These are phyloP conservation scores for Vachellia pachyceras DNA, from an alignment of 306 rosid genomes.

Conservation along the genomic window DNA sequence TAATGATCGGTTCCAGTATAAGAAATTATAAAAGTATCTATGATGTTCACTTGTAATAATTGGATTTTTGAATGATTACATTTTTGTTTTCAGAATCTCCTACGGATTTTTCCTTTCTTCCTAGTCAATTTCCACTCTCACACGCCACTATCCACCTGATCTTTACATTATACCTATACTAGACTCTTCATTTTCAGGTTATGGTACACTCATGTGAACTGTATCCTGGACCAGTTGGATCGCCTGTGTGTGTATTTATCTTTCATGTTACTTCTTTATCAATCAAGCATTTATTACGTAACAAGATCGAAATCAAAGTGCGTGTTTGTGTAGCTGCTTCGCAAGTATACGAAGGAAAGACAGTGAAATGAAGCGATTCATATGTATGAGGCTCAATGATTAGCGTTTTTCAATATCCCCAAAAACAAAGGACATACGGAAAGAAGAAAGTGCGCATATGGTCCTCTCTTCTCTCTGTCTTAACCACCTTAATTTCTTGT, in stretches of 20 bases:
- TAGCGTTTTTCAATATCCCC: constrained; percentile 32
- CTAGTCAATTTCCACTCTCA: not conserved
- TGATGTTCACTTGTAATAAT: too few species aligned
- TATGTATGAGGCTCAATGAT: constrained; percentile 7
- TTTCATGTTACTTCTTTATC: not conserved
- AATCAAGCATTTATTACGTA: not conserved
- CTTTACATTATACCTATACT: not conserved
- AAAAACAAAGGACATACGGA: constrained; percentile 20
- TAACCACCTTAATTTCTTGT: not conserved
- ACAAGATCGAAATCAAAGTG: not conserved
- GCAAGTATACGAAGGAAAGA: not conserved
- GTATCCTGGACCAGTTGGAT: not conserved
- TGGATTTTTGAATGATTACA: too few species aligned
- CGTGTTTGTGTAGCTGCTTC: not conserved
- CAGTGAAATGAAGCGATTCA: not conserved
- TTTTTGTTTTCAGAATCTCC: too few species aligned
- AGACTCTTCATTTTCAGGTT: not conserved
- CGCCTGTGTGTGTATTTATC: too few species aligned
- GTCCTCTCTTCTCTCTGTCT: constrained; percentile 34
- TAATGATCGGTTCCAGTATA: too few species aligned
- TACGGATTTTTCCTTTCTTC: not conserved
- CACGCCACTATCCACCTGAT: not conserved
- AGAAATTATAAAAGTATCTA: too few species aligned
- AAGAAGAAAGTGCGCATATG: constrained; percentile 20
- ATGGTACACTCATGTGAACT: not conserved